phyloP scores from a whole-genome alignment of 257 asterid genomes.

The Scutellaria baicalensis region DNA sequence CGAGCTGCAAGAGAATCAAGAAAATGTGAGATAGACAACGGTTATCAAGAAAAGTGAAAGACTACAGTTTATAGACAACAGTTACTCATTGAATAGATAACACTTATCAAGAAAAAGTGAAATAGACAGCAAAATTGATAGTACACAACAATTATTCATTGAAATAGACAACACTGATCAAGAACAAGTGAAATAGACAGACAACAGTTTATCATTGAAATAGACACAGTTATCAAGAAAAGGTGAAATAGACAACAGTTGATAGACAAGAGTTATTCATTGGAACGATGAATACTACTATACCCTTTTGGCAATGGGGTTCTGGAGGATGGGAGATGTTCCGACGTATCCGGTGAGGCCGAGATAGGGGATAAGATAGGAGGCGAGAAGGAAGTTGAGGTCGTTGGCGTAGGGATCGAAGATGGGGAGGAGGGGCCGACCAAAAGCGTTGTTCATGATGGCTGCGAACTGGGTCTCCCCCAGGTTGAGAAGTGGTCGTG shows the following conservation, averaged over 20 bases:
- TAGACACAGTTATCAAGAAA: background rate
- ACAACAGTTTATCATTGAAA: too few relatives aligned
- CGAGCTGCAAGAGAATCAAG: conserved; percentile 26
- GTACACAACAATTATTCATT: too few relatives aligned
- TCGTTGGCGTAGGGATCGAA: conserved; percentile 83
- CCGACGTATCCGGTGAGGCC: conserved; percentile 97
- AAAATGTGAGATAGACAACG: too few relatives aligned
- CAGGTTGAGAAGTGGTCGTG: conserved; percentile 66
- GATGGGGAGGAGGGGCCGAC: conserved; percentile 38
- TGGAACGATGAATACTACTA: background rate
- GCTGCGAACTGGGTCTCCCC: conserved; percentile 50
- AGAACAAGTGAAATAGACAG: too few relatives aligned
- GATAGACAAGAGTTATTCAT: background rate
- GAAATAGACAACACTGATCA: too few relatives aligned
- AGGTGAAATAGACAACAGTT: background rate
- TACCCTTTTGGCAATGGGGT: conserved; percentile 50
- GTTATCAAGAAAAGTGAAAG: too few relatives aligned
- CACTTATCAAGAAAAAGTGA: too few relatives aligned
- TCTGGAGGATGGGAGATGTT: conserved; percentile 55
- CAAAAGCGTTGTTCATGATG: conserved; percentile 53
- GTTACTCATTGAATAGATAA: too few relatives aligned
- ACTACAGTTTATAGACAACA: too few relatives aligned
- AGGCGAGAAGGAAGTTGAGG: conserved; percentile 68
- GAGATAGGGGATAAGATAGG: conserved; percentile 67
- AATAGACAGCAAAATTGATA: too few relatives aligned